Base-by-base conservation (phyloP, 768 basidiomycete species). In the Tulasnella sp. region DNA sequence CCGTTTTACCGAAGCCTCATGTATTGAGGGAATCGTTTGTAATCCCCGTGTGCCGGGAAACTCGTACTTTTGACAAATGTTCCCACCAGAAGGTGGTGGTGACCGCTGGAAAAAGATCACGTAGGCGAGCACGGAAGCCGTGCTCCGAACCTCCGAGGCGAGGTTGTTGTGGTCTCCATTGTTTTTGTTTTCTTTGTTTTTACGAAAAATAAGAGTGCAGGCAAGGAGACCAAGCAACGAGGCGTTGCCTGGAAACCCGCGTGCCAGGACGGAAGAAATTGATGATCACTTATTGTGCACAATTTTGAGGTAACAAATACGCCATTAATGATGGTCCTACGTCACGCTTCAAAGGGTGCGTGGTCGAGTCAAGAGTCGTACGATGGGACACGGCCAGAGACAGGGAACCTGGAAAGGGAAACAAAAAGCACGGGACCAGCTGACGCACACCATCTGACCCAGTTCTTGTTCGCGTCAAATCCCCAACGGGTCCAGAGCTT, bases 301-400 rank as follows among this genome's bases (percentile, higher is more conserved):
- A 34, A 68, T 36, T 68, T 36, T 68, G 62, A 68, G 62, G 62
- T 68, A 68, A 68, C 18, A 36, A 68, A 68, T 18, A 68, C 16
- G 34, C 31, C 62, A 36, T n/a, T n/a, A n/a, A n/a, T 7, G 62
- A 68, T 16, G 62, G 27, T 68, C 62, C 62, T 36, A 34, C 62
- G 34, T 34, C 62, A 68, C 62, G 27, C 62, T 12, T 5, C 12
- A 14, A 27, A 68, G 62, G 16, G 62, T 44, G 10, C 44, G 34
- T 52, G 52, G 44, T 34, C 62, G 27, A 68, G 62, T 68, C 62
- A 68, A 58, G 62, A 68, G 62, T 68, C 62, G 62, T 68, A 68
- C 62, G 62, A 68, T 68, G 62, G 62, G 31, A 6, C n/a, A 6
- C 31, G 27, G 62, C 7, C 27, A 27, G 18, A 36, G 31, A 36